phyloP scores from a whole-genome alignment of 2,329 filamentous ascomycete species.

The Fusarium decemcellulare region DNA sequence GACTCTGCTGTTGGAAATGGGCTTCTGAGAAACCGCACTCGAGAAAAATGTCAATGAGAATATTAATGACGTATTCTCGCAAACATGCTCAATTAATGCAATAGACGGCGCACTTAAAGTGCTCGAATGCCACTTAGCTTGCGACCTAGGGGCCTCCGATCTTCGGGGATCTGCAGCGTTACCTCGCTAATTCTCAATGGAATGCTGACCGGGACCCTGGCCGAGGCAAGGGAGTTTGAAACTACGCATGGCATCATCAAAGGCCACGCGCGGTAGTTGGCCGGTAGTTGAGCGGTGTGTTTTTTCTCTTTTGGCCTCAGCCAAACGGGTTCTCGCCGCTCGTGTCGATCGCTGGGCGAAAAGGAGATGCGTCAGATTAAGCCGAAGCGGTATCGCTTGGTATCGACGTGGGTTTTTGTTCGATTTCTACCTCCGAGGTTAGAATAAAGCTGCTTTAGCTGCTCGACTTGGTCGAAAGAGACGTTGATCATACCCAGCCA shows the following conservation, averaged over 20 bases:
- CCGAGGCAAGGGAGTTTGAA: background rate
- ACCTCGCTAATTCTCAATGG: background rate
- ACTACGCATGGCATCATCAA: background rate
- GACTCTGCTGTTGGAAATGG: background rate
- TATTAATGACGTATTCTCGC: background rate
- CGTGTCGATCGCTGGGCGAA: conserved; percentile 13
- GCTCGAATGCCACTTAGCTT: background rate
- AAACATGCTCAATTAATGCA: conserved; percentile 15
- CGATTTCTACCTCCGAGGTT: background rate
- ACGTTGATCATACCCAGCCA: background rate
- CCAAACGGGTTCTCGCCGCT: conserved; percentile 30
- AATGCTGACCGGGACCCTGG: background rate
- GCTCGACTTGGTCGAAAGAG: background rate
- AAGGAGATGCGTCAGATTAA: background rate
- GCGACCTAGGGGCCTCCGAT: background rate
- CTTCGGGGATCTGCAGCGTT: background rate
- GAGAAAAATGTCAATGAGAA: conserved; percentile 1
- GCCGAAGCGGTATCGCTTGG: background rate
- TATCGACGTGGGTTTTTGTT: background rate
- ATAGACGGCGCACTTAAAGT: background rate
- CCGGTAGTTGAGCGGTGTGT: conserved; percentile 16
- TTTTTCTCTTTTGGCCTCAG: background rate
- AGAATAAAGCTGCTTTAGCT: conserved; percentile 14
- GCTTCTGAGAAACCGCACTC: background rate
- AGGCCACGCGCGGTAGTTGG: conserved; percentile 9